These are phyloP conservation scores for Tetracladium marchalianum DNA, from an alignment of 495 filamentous ascomycete species.

Conservation along the genomic window DNA sequence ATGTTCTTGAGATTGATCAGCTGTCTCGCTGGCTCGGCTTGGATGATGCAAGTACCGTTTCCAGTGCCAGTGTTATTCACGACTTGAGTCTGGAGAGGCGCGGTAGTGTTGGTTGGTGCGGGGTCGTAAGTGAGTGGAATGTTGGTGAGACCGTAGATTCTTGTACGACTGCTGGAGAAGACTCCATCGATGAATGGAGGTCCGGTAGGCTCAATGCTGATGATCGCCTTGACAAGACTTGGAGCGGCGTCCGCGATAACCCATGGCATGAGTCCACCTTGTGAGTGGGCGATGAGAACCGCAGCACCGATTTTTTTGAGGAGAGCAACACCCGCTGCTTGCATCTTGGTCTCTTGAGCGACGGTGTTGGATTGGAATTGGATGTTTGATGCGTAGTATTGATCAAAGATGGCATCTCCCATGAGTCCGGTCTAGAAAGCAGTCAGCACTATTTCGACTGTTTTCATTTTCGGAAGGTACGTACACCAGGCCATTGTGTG, in stretches of 20 bases:
- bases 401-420: conserved; percentile 42
- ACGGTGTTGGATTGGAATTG: conserved; percentile 28
- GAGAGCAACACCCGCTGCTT: conserved; percentile 33
- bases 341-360: conserved; percentile 31
- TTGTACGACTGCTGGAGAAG: conserved; percentile 3
- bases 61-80: conserved; percentile 17
- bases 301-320: conserved; percentile 38
- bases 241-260: conserved; percentile 36
- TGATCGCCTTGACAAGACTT: conserved; percentile 33
- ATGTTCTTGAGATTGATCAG: conserved; percentile 37
- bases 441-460: neutral
- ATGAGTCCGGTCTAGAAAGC: conserved; percentile 25
- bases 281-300: conserved; percentile 42
- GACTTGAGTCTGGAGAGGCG: conserved; percentile 8
- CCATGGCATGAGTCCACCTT: conserved; percentile 41
- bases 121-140: conserved; percentile 43
- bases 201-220: conserved; percentile 44
- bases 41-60: conserved; percentile 31
- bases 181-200: conserved; percentile 26
- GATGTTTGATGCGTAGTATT: conserved; percentile 35
- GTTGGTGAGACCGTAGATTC: conserved; percentile 36
- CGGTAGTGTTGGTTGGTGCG: neutral
- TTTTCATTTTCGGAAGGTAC: neutral
- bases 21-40: conserved; percentile 37
- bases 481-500: conserved; percentile 44